Percentiles rank a stretch among this genome's conserved stretches.
Evolutionary conservation across 1,284 basidiomycete genomes (phyloP).

Genomic region (Trichosporon sp.): DNA sequence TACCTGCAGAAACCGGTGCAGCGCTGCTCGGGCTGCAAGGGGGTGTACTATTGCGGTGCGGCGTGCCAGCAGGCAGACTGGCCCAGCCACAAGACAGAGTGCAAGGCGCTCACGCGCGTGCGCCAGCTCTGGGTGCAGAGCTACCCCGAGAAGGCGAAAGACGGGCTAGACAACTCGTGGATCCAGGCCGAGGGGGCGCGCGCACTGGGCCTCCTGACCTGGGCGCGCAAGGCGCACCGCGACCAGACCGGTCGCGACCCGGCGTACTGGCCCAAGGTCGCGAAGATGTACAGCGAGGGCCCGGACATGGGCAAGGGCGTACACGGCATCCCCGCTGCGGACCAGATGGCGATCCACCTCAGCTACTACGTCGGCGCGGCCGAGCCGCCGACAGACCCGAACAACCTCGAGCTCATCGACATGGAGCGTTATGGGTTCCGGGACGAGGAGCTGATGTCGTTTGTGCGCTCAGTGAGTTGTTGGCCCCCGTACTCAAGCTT

Average conservation of each 20-base stretch:
- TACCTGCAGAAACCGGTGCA: slow-evolving; percentile 41
- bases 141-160: slow-evolving; percentile 17
- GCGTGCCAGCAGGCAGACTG: slow-evolving; percentile 73
- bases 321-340: not conserved
- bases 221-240: slow-evolving; percentile 60
- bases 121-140: slow-evolving; percentile 22
- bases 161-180: slow-evolving; percentile 31
- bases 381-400: not conserved
- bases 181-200: slow-evolving; percentile 66
- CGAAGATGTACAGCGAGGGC: slow-evolving; percentile 51
- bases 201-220: slow-evolving; percentile 69
- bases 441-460: slow-evolving; percentile 33
- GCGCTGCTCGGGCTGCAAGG: slow-evolving; percentile 67
- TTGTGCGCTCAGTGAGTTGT: slow-evolving; percentile 40
- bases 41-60: slow-evolving; percentile 65
- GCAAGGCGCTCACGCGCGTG: slow-evolving; percentile 57
- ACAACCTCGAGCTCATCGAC: slow-evolving; percentile 30
- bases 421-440: slow-evolving; percentile 42
- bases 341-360: slow-evolving; percentile 24
- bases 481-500: not conserved
- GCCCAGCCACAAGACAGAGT: slow-evolving; percentile 70
- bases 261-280: slow-evolving; percentile 64
- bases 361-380: slow-evolving; percentile 38
- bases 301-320: not conserved
- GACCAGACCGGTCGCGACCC: slow-evolving; percentile 46